Evolutionary conservation across 1,139 yeast species (phyloP).

Genomic region (Debaryomyces coudertii): DNA sequence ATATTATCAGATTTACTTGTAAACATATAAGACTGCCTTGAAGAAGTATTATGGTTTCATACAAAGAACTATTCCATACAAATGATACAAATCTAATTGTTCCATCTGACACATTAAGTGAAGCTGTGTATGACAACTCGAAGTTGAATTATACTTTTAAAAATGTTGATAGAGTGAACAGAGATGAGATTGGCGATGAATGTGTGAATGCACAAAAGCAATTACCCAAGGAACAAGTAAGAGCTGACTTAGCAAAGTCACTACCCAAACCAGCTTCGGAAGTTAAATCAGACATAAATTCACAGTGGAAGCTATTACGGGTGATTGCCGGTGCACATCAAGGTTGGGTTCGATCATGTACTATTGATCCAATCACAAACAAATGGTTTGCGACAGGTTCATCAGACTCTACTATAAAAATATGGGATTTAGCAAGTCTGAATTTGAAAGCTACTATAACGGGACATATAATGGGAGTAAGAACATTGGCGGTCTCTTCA

Average conservation of each 20-base stretch:
- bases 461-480: slow-evolving; percentile 89
- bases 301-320: slow-evolving; percentile 64
- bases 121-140: slow-evolving; percentile 34
- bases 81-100: slow-evolving; percentile 14
- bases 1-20: background rate
- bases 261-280: background rate
- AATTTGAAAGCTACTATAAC: slow-evolving; percentile 73
- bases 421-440: slow-evolving; percentile 88
- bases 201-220: background rate
- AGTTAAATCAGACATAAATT: slow-evolving; percentile 1
- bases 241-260: background rate
- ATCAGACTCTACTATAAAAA: slow-evolving; percentile 81
- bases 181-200: slow-evolving; percentile 8
- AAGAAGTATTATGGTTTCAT: slow-evolving; percentile 9
- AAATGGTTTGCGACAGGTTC: slow-evolving; percentile 93
- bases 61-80: slow-evolving; percentile 10
- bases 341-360: slow-evolving; percentile 87
- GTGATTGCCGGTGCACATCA: slow-evolving; percentile 83
- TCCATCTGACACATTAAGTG: slow-evolving; percentile 34
- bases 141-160: slow-evolving; percentile 29
- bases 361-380: slow-evolving; percentile 79
- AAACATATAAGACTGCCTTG: background rate
- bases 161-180: slow-evolving; percentile 3
- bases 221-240: background rate
- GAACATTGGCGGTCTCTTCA: slow-evolving; percentile 72